phyloP scores from a whole-genome alignment of 352 stramenopile genomes.

The Discostella stelligera region DNA sequence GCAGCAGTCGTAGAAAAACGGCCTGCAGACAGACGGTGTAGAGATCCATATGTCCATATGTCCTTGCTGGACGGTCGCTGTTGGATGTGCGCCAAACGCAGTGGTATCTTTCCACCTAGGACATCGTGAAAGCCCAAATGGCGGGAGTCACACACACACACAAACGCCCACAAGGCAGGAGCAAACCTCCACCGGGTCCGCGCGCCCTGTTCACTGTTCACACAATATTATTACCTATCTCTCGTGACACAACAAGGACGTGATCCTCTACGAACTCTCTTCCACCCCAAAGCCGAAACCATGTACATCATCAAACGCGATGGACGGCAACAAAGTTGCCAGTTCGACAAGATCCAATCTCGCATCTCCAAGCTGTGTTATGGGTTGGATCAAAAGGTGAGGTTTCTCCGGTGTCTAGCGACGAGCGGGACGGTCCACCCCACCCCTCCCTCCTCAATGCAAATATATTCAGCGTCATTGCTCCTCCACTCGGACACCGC shows the following conservation, averaged over 20 bases:
- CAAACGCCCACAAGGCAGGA: no score
- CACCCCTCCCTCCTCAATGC: no score
- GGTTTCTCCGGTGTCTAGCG: slow-evolving; percentile 13
- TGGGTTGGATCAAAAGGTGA: slow-evolving; percentile 89
- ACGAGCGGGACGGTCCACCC: slow-evolving; percentile 4
- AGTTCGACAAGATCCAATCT: slow-evolving; percentile 98
- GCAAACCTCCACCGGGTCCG: no score
- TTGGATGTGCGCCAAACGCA: background rate
- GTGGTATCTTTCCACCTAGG: background rate
- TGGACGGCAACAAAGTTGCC: slow-evolving; percentile 90
- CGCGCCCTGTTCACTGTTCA: no score
- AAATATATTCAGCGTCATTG: slow-evolving; percentile 10
- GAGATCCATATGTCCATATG: no score
- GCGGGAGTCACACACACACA: no score
- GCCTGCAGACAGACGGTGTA: no score
- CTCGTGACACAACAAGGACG: slow-evolving; percentile 4
- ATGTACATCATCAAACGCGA: slow-evolving; percentile 96
- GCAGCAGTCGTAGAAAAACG: no score
- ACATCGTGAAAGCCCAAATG: background rate
- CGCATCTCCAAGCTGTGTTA: slow-evolving; percentile 98
- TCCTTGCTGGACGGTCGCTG: no score
- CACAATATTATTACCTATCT: no score
- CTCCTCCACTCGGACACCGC: no score
- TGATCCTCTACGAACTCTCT: background rate
- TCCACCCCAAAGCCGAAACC: background rate